Base-by-base conservation (phyloP, 1,284 basidiomycete genomes). In the Pseudozyma sp. region DNA sequence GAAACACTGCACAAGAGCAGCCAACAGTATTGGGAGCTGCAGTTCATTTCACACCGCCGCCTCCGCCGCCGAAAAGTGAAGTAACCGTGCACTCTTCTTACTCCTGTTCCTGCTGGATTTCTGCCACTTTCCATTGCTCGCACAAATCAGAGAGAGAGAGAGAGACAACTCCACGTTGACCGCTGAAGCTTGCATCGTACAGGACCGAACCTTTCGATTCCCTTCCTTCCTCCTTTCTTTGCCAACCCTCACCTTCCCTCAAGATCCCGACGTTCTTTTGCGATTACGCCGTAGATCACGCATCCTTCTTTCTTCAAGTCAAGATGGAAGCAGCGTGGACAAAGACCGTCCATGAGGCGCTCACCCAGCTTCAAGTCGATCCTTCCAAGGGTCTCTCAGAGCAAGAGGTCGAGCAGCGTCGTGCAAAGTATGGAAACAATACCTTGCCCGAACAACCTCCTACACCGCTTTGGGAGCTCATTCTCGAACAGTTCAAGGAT, bases 391-490 rank as follows among this genome's bases (percentile, higher is more conserved):
- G 85, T 38, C 75, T 85, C n/a, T 69, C 75, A 6, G 48, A 57
- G 1, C 19, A 55, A 16, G 77, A 85, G 57, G 80, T 80, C n/a
- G 58, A 61, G 19, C 19, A 64, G 45, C 67, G 70, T 14, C 60
- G 61, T 48, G 63, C 42, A 34, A 52, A 76, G 54, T 80, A 79
- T 59, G 82, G 82, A 16, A 14, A 50, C 49, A 83, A 83, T 52
- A 72, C 75, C n/a, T 88, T 97, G 13, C 93, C 94, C 14, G 94
- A 97, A 81, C 92, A 95, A 14, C 91, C 92, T 0, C 87, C 93
- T 1, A 97, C 94, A 4, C 94, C 96, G 5, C 86, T 99, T 47
- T 95, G 93, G 92, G 90, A 93, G 81, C 90, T 98, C 69, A 93
- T 99, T 69, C 89, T 99, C 19, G 95, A 96, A 78, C 96, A 99